Evolutionary conservation across 2,329 filamentous ascomycete genomes (phyloP).

Genomic region (Byssothecium circinans): DNA sequence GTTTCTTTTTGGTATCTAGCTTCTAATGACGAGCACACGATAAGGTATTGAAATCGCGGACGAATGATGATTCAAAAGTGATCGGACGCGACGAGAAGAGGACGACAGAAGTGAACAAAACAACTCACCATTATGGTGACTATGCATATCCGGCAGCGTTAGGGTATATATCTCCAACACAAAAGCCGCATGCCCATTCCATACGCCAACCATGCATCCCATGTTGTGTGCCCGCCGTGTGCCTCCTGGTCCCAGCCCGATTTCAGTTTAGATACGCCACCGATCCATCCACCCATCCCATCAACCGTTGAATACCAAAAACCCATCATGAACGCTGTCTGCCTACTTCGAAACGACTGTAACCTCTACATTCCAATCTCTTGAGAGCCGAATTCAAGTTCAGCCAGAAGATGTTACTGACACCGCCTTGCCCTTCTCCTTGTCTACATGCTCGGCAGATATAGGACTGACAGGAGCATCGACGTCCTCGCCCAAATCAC

Average conservation of each 20-base stretch:
- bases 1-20: too few species aligned
- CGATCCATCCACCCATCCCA: neutral
- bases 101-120: neutral
- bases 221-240: neutral
- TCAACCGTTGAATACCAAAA: neutral
- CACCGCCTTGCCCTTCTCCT: slow-evolving; percentile 13
- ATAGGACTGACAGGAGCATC: slow-evolving; percentile 13
- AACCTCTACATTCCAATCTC: neutral
- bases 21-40: neutral
- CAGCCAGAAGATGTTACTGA: slow-evolving; percentile 1
- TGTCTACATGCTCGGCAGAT: slow-evolving; percentile 13
- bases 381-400: neutral
- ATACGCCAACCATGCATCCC: neutral
- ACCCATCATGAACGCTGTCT: neutral
- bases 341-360: neutral
- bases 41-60: neutral
- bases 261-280: neutral
- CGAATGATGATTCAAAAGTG: neutral
- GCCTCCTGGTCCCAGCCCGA: neutral
- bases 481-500: slow-evolving; percentile 29
- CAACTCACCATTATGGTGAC: neutral
- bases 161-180: slow-evolving; percentile 13
- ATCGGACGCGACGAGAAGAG: neutral
- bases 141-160: slow-evolving; percentile 1
- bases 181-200: slow-evolving; percentile 1